These are phyloP conservation scores for Tetracladium maxilliforme DNA, from an alignment of 2,329 filamentous ascomycete species.

Conservation along the genomic window DNA sequence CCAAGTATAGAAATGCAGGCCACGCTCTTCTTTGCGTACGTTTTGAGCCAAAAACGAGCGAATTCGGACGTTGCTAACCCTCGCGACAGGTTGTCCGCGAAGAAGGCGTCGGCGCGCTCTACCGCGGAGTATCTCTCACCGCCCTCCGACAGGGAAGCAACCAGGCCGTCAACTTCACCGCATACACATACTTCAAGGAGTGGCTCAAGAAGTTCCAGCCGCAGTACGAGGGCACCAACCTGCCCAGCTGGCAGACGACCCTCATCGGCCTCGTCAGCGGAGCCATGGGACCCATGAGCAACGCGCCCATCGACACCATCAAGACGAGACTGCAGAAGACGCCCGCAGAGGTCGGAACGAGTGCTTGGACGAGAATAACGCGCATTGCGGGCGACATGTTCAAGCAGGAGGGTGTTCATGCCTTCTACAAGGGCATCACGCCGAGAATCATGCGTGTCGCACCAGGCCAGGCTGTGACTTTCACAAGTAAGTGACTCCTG, in stretches of 20 bases:
- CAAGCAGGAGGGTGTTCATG: slow-evolving; percentile 83
- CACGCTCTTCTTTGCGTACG: too few species aligned
- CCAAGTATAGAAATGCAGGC: slow-evolving; percentile 93
- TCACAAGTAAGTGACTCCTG: too few species aligned
- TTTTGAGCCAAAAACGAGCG: too few species aligned
- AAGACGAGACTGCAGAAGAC: slow-evolving; percentile 93
- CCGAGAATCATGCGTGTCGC: slow-evolving; percentile 95
- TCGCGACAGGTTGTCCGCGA: slow-evolving; percentile 82
- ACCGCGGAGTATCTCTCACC: slow-evolving; percentile 86
- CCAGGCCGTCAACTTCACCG: slow-evolving; percentile 97
- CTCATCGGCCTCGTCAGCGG: slow-evolving; percentile 81
- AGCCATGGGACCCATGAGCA: slow-evolving; percentile 90
- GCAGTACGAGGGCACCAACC: slow-evolving; percentile 42
- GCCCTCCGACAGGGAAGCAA: slow-evolving; percentile 91
- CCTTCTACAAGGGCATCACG: slow-evolving; percentile 99
- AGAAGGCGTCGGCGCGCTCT: slow-evolving; percentile 77
- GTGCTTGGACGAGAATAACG: slow-evolving; percentile 64
- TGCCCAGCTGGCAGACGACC: slow-evolving; percentile 84
- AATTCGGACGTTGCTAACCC: too few species aligned
- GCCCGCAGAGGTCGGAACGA: slow-evolving; percentile 67
- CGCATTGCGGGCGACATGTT: slow-evolving; percentile 74
- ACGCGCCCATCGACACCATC: slow-evolving; percentile 97
- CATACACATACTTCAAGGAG: slow-evolving; percentile 87
- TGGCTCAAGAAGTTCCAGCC: slow-evolving; percentile 60
- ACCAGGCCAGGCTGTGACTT: slow-evolving; percentile 74